Conservation (phyloP, 257 asterid species). For the Leptodermis oblonga region DNA sequence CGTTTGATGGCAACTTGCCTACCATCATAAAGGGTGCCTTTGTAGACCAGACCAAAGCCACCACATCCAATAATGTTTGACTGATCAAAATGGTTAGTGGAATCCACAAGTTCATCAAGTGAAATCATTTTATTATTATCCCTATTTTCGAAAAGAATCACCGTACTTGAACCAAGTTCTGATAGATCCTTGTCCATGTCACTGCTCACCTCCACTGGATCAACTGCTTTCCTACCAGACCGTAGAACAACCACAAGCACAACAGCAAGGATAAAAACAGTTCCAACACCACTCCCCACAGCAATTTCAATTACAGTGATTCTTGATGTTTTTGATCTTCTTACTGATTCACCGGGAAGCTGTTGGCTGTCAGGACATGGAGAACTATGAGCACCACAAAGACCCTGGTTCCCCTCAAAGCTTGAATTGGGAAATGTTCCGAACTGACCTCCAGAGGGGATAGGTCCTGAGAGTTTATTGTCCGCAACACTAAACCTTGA, state of each 20-base stretch:
- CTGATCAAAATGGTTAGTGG: constrained; percentile 19
- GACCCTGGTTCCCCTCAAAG: constrained; percentile 8
- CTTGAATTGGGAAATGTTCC: constrained; percentile 2
- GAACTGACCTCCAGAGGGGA: constrained; percentile 1
- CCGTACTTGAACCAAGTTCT: constrained; percentile 46
- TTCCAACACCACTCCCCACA: constrained; percentile 56
- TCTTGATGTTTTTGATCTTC: constrained; percentile 25
- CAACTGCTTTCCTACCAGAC: constrained; percentile 31
- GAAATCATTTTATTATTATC: constrained; percentile 35
- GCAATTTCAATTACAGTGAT: constrained; percentile 44
- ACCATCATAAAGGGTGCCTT: constrained; percentile 1
- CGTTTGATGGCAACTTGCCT: constrained; percentile 7
- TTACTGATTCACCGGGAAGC: constrained; percentile 20
- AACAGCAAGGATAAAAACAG: constrained; percentile 36
- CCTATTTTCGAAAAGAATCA: constrained; percentile 52
- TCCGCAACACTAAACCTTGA: constrained; percentile 4
- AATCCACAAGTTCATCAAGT: constrained; percentile 59
- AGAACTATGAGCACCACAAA: constrained; percentile 1
- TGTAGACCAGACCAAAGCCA: constrained; percentile 7
- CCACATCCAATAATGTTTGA: constrained; percentile 9
- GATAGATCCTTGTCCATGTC: constrained; percentile 34
- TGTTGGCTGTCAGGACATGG: neutral
- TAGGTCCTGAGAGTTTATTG: constrained; percentile 7
- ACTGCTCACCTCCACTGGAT: constrained; percentile 32
- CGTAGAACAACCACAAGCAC: constrained; percentile 35